Conservation (phyloP, 768 basidiomycete genomes). For the Lepiota brunneoincarnata region DNA sequence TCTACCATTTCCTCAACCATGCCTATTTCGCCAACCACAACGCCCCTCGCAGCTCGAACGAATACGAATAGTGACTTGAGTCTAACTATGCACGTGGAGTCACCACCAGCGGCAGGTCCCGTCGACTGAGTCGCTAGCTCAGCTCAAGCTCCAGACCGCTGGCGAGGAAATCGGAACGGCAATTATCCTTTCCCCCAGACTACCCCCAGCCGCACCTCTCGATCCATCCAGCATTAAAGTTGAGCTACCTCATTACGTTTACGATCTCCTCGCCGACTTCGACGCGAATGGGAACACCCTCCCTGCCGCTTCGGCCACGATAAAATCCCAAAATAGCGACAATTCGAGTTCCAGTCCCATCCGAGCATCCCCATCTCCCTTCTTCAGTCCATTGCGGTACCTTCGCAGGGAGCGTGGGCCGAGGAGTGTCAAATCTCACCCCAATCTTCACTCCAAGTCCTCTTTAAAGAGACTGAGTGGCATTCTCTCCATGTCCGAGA, state of each 20-base stretch:
- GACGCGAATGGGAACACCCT: neutral
- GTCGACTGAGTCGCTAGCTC: neutral
- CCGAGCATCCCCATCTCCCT: no score
- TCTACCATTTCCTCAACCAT: neutral
- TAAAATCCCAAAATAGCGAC: neutral
- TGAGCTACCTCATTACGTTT: conserved; percentile 8
- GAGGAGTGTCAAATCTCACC: neutral
- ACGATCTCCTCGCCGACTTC: conserved; percentile 12
- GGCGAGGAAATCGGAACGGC: conserved; percentile 8
- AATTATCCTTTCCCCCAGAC: conserved; percentile 1
- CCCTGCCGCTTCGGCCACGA: neutral
- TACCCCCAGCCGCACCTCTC: conserved; percentile 1
- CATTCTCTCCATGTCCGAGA: neutral
- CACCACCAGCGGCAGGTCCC: neutral
- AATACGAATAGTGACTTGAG: conserved; percentile 2
- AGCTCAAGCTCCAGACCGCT: neutral
- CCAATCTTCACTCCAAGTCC: neutral
- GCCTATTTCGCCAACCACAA: neutral
- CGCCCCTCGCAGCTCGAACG: neutral
- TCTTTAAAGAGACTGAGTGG: conserved; percentile 6
- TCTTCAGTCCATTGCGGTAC: neutral
- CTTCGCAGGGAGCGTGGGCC: neutral
- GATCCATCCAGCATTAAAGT: conserved; percentile 8
- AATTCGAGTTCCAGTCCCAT: neutral
- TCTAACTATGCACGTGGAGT: neutral